Conservation (phyloP, 805 yeast species). For the Schwanniomyces sp. region DNA sequence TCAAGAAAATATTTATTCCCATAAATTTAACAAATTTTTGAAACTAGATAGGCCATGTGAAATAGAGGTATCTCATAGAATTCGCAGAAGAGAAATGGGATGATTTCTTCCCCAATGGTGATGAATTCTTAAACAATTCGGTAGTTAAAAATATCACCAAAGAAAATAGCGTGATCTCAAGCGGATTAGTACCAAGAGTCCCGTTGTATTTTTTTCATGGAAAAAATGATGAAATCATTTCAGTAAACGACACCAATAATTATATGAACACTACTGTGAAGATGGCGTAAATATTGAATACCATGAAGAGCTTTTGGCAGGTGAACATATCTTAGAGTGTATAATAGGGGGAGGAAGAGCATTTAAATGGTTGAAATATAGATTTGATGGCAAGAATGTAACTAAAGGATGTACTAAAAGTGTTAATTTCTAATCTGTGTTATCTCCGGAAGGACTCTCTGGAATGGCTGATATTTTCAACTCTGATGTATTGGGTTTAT, state of each 20-base stretch:
- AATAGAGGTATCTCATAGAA: not conserved
- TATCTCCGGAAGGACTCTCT: too few relatives aligned
- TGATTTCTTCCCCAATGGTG: conserved; percentile 3
- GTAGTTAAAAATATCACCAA: conserved; percentile 7
- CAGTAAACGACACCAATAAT: conserved; percentile 9
- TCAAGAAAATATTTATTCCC: not conserved
- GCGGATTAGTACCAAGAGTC: conserved; percentile 16
- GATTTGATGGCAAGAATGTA: conserved; percentile 14
- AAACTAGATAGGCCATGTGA: not conserved
- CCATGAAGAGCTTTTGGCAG: conserved; percentile 14
- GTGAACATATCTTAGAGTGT: conserved; percentile 18
- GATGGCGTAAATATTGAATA: conserved; percentile 24
- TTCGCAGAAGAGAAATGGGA: not conserved
- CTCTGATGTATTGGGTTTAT: too few relatives aligned
- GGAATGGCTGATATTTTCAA: too few relatives aligned
- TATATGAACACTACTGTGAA: conserved; percentile 21
- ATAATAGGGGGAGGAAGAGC: conserved; percentile 12
- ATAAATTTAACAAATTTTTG: not conserved
- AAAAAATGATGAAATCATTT: conserved; percentile 19
- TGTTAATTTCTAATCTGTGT: not conserved
- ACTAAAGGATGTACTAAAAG: conserved; percentile 14
- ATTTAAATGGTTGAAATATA: conserved; percentile 15
- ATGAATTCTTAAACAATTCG: conserved; percentile 8
- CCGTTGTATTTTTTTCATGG: conserved; percentile 26
- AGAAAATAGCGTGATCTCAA: conserved; percentile 10